These are phyloP conservation scores for Fusarium agapanthi DNA, from an alignment of 2,329 filamentous ascomycete species.

Conservation along the genomic window DNA sequence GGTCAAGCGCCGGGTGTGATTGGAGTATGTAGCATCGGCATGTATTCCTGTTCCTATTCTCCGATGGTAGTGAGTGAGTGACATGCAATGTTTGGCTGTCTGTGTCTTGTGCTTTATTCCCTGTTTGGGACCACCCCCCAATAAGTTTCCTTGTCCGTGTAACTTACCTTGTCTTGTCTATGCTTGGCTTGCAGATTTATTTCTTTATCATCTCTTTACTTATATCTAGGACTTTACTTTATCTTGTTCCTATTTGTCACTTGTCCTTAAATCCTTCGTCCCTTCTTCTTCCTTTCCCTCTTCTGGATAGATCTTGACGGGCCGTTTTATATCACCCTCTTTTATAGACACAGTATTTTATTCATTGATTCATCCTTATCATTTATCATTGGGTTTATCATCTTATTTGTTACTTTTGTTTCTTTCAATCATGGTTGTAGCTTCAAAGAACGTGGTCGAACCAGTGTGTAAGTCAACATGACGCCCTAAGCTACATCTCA, in stretches of 20 bases:
- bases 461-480: conserved; percentile 21
- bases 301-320: not conserved
- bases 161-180: not conserved
- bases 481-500: not conserved
- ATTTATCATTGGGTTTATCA: not conserved
- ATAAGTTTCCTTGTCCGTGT: not conserved
- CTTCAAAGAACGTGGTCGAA: conserved; percentile 19
- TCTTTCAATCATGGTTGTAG: not conserved
- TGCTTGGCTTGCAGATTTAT: not conserved
- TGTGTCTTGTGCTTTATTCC: conserved; percentile 13
- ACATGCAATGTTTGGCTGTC: not conserved
- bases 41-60: not conserved
- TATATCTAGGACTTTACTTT: not conserved
- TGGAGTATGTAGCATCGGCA: not conserved
- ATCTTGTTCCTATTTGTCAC: not conserved
- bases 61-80: not conserved
- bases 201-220: not conserved
- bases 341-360: not conserved
- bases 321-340: not conserved
- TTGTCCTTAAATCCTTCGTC: not conserved
- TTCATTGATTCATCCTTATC: not conserved
- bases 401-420: not conserved
- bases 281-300: not conserved
- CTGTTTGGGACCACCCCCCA: not conserved
- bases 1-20: not conserved